These are phyloP conservation scores for Zymoseptoria ardabiliae DNA, from an alignment of 2,329 filamentous ascomycete species.

Conservation along the genomic window DNA sequence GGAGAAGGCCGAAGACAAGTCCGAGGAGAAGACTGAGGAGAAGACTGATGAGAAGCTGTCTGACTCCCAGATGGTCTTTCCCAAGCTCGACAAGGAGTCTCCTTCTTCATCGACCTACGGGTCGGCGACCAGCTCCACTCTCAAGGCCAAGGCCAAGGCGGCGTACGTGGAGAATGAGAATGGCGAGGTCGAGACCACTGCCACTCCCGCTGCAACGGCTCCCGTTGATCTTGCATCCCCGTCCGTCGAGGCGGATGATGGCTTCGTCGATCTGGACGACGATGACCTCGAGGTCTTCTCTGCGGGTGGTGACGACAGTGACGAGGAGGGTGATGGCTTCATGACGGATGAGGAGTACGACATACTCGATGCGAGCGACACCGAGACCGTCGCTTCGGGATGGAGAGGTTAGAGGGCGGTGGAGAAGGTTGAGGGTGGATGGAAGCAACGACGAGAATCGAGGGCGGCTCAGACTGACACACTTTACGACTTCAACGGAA, in stretches of 20 bases:
- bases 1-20: slow-evolving; percentile 29
- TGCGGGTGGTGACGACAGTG: slow-evolving; percentile 53
- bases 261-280: slow-evolving; percentile 43
- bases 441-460: neutral
- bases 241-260: slow-evolving; percentile 30
- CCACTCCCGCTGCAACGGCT: slow-evolving; percentile 4
- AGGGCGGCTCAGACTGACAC: neutral
- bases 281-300: slow-evolving; percentile 43
- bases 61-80: slow-evolving; percentile 84
- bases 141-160: slow-evolving; percentile 40
- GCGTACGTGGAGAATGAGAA: slow-evolving; percentile 52
- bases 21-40: slow-evolving; percentile 27
- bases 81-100: slow-evolving; percentile 90
- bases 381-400: slow-evolving; percentile 49
- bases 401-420: neutral
- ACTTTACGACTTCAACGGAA: neutral
- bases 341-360: slow-evolving; percentile 98
- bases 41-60: slow-evolving; percentile 21
- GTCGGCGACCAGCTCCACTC: slow-evolving; percentile 33
- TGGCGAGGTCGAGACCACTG: slow-evolving; percentile 43
- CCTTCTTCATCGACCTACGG: slow-evolving; percentile 73
- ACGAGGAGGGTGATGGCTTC: slow-evolving; percentile 64
- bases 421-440: neutral
- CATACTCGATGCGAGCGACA: slow-evolving; percentile 88
- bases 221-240: slow-evolving; percentile 20